phyloP scores from a whole-genome alignment of 169 alveolate species.

The Eimeria praecox region DNA sequence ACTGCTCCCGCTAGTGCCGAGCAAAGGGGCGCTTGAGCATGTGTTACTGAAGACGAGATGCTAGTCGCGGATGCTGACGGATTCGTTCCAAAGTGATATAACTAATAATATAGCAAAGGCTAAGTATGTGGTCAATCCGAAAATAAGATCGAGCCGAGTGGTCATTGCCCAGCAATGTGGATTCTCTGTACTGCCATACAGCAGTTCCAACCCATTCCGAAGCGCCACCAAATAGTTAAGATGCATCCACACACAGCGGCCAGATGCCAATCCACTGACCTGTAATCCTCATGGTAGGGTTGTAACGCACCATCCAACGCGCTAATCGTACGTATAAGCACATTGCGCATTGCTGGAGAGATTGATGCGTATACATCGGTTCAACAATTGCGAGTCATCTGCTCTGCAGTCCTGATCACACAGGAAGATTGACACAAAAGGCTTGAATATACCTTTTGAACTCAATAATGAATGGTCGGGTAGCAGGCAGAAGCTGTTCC shows the following conservation, averaged over 20 bases:
- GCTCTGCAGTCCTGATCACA: background rate
- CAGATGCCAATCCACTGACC: background rate
- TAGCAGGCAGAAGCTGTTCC: background rate
- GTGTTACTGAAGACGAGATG: background rate
- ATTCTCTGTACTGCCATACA: background rate
- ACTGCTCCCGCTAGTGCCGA: background rate
- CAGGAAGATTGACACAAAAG: background rate
- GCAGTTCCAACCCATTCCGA: background rate
- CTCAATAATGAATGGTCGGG: background rate
- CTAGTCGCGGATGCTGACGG: no score
- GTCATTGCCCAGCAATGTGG: background rate
- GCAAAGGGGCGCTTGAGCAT: background rate
- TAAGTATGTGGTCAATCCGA: background rate
- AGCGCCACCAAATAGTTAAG: background rate
- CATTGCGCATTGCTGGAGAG: no score
- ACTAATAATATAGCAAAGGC: no score
- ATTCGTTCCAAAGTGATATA: no score
- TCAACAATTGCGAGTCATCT: no score
- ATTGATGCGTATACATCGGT: no score
- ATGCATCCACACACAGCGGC: background rate
- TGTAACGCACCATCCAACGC: no score
- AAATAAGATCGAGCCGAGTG: background rate
- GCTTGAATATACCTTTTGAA: background rate
- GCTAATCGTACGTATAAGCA: no score
- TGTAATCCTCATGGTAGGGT: no score